Conservation (phyloP, 257 asterid genomes). For the Leonotis leonurus region DNA sequence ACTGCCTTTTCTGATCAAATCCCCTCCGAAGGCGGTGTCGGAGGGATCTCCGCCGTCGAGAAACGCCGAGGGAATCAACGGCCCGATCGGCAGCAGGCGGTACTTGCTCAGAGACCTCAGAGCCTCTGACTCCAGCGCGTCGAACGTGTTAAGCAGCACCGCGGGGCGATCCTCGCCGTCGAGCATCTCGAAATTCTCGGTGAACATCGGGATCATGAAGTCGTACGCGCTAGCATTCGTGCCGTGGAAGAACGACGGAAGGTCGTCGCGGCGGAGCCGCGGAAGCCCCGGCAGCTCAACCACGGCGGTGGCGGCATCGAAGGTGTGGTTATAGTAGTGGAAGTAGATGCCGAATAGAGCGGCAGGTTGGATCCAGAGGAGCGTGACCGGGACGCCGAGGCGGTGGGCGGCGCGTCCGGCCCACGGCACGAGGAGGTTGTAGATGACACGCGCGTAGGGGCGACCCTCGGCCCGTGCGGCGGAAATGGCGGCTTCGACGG, state of each 20-base stretch:
- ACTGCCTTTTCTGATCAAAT: background rate
- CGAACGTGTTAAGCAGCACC: conserved; percentile 37
- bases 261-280: conserved; percentile 4
- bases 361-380: conserved; percentile 38
- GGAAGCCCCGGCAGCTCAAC: conserved; percentile 28
- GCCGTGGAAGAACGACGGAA: conserved; percentile 23
- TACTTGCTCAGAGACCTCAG: conserved; percentile 19
- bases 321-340: background rate
- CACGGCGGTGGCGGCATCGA: background rate
- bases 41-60: conserved; percentile 28
- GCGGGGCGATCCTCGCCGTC: conserved; percentile 1
- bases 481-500: conserved; percentile 12
- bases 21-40: conserved; percentile 34
- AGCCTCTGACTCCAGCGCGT: conserved; percentile 31
- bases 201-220: conserved; percentile 4
- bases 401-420: conserved; percentile 19
- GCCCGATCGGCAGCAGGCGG: conserved; percentile 36
- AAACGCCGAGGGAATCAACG: conserved; percentile 41
- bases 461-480: conserved; percentile 4
- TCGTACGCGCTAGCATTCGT: conserved; percentile 7
- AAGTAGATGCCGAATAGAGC: conserved; percentile 19
- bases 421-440: conserved; percentile 26
- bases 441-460: conserved; percentile 17
- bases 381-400: conserved; percentile 18
- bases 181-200: conserved; percentile 22